Evolutionary conservation across 2,329 filamentous ascomycete species (phyloP), one percentile per base, ranked within the genome.

Genomic region (Rutstroemia sp.): DNA sequence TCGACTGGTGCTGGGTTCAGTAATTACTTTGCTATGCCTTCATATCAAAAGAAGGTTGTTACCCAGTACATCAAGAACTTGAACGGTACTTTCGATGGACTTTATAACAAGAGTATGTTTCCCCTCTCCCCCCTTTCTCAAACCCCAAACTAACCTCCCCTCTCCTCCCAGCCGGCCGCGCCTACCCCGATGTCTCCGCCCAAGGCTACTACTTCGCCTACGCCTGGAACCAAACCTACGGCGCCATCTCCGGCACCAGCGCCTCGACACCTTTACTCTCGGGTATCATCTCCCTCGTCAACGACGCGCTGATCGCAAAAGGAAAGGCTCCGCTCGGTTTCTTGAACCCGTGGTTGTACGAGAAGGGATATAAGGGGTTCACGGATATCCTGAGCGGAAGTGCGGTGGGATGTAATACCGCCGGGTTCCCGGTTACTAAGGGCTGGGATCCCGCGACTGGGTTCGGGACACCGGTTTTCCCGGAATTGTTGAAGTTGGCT

Each of bases 201-300:
- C 75, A 88, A 21, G 79, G 84, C 2, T 79, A 79, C 7, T 79
- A 82, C 59, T 86, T 85, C 56, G 60, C 68, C 6, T 61, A 66
- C 21, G 59, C 71, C 58, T 72, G 71, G 62, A 71, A 73, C 42
- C 69, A 70, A 4, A 70, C 62, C 0, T 65, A 69, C 39, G 65
- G 66, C 1, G 63, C 66, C 0, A 74, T 81, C 37, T 74, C 72
- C 23, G 80, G 80, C 3, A 80, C 76, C 1, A 76, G 72, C 8
- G 81, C 81, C 12, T 77, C 81, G 0, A 71, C 78, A 0, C 85
- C 84, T 0, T 70, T 80, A 0, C 77, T 79, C 3, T 75, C 80
- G 0, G 79, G 75, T 18, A 74, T 87, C 56, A 72, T 87, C 39
- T 72, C 79, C 2, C 73, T 87, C 4, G 72, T 87, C 46, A 87